Evolutionary conservation across 1,284 basidiomycete genomes (phyloP).

Genomic region (Boletus holoroseus): DNA sequence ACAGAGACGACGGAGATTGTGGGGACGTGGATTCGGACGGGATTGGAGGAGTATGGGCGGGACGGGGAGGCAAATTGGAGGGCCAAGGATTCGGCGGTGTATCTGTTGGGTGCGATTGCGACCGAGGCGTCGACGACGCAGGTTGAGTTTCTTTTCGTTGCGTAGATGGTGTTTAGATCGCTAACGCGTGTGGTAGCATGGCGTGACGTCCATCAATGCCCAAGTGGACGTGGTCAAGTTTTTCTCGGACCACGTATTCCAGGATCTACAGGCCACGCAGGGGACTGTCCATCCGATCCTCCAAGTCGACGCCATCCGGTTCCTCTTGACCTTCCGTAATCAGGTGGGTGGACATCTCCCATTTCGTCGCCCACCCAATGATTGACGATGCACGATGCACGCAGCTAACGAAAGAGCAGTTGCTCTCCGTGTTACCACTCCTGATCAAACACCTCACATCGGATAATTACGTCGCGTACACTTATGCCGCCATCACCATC

Average conservation of each 20-base stretch:
- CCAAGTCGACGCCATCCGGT: constrained; percentile 94
- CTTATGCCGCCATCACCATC: constrained; percentile 87
- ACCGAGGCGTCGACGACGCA: constrained; percentile 80
- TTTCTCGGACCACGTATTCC: constrained; percentile 88
- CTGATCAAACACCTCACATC: constrained; percentile 82
- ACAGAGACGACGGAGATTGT: constrained; percentile 81
- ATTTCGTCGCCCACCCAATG: neutral
- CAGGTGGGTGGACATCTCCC: constrained; percentile 51
- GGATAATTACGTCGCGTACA: constrained; percentile 80
- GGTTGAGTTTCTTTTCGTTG: constrained; percentile 41
- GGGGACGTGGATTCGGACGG: constrained; percentile 74
- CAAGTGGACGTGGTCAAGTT: constrained; percentile 94
- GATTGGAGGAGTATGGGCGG: constrained; percentile 55
- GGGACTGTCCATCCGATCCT: constrained; percentile 81
- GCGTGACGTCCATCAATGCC: constrained; percentile 89
- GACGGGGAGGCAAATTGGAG: constrained; percentile 79
- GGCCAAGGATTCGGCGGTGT: constrained; percentile 94
- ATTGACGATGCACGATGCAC: neutral
- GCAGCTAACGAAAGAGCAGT: constrained; percentile 90
- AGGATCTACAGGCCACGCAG: constrained; percentile 75
- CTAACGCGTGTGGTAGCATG: constrained; percentile 50
- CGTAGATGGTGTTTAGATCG: neutral
- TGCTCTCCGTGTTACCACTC: constrained; percentile 85
- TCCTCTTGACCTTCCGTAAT: constrained; percentile 90
- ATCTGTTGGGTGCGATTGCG: constrained; percentile 87